A percentile compares a stretch with the other conserved stretches of the same genome.
Evolutionary conservation across 345 rosid species (phyloP).

Genomic region (Murraya paniculata): DNA sequence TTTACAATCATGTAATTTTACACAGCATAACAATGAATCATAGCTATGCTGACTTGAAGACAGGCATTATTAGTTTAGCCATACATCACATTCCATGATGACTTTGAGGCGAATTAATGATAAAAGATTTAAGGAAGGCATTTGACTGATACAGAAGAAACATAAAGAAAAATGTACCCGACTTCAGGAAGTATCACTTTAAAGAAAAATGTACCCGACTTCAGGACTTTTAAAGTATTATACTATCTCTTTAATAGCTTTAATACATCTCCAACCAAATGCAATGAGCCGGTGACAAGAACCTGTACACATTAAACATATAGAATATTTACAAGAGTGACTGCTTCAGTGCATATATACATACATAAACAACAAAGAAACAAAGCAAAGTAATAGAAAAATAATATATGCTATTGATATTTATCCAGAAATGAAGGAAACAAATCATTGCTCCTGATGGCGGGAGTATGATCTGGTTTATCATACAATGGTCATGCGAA

Average conservation of each 20-base stretch:
- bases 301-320: constrained; percentile 33
- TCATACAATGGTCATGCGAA: background rate
- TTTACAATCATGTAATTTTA: background rate
- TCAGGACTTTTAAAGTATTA: background rate
- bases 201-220: background rate
- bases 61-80: background rate
- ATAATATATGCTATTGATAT: background rate
- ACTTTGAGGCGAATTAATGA: background rate
- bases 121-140: background rate
- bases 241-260: constrained; percentile 44
- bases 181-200: background rate
- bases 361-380: background rate
- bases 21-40: background rate
- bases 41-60: background rate
- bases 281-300: constrained; percentile 62
- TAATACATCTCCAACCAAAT: constrained; percentile 58
- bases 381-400: background rate
- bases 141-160: background rate
- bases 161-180: background rate
- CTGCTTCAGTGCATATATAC: background rate
- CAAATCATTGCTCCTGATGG: background rate
- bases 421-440: background rate
- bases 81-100: background rate
- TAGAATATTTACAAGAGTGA: background rate
- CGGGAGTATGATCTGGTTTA: background rate